These are phyloP conservation scores for Phoenix dactylifera DNA, from an alignment of 176 grass and related monocot species.

Conservation along the genomic window DNA sequence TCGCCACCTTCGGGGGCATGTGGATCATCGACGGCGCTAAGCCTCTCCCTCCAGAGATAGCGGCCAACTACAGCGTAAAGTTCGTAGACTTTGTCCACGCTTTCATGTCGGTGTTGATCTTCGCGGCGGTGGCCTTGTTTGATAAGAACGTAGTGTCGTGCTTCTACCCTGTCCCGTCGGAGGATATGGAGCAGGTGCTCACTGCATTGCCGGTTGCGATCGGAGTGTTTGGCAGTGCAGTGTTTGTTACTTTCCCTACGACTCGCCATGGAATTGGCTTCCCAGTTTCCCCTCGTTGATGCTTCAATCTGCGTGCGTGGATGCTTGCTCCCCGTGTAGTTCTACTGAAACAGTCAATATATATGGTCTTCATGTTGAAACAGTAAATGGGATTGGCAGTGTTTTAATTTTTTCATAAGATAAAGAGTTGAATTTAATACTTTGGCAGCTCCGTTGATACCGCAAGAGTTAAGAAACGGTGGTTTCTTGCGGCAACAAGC, in stretches of 20 bases:
- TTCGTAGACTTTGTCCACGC: conserved; percentile 45
- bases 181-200: conserved; percentile 26
- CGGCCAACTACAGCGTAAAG: conserved; percentile 7
- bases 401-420: no score
- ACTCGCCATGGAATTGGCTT: conserved; percentile 38
- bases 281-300: neutral
- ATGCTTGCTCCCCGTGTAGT: no score
- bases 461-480: no score
- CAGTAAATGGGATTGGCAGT: no score
- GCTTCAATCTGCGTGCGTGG: no score
- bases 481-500: no score
- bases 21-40: conserved; percentile 42
- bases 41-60: conserved; percentile 8
- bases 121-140: conserved; percentile 36
- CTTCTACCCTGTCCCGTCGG: conserved; percentile 28
- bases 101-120: conserved; percentile 23
- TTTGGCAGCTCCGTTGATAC: no score
- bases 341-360: no score
- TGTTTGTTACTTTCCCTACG: conserved; percentile 32
- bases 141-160: conserved; percentile 27
- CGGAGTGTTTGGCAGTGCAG: conserved; percentile 19
- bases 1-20: conserved; percentile 19
- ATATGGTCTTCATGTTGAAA: no score
- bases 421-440: no score
- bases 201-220: conserved; percentile 24